Conservation (phyloP, 208 protist genomes). For the Entamoeba histolytica region DNA sequence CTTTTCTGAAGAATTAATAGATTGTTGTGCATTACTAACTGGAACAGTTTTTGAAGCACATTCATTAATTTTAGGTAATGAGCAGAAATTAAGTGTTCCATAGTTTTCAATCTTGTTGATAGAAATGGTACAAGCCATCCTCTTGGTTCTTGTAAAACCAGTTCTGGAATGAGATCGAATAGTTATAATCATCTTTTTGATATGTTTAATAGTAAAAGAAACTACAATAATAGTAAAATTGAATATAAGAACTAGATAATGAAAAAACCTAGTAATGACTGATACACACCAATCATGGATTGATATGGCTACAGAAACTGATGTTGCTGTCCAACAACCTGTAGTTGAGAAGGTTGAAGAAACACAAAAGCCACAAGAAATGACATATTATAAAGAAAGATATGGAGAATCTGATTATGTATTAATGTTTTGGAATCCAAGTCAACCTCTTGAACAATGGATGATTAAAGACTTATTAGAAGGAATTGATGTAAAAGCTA, state of each 20-base stretch:
- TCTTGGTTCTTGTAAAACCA: no score
- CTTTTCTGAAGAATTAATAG: background rate
- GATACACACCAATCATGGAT: background rate
- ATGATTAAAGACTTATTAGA: background rate
- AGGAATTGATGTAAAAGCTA: background rate
- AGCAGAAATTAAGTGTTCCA: background rate
- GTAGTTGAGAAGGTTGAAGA: background rate
- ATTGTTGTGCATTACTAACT: background rate
- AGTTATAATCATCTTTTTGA: no score
- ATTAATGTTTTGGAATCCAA: background rate
- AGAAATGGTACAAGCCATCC: no score
- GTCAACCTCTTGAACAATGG: background rate
- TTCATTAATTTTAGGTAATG: background rate
- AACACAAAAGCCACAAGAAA: background rate
- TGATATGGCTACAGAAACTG: background rate
- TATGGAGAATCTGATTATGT: background rate
- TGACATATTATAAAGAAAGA: background rate
- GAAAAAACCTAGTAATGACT: background rate
- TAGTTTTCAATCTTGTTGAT: background rate
- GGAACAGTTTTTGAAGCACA: background rate
- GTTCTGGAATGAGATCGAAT: no score
- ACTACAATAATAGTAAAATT: no score
- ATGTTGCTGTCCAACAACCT: background rate
- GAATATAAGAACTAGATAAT: no score
- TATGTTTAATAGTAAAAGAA: no score